Percentiles rank a stretch among this genome's conserved stretches.
Conservation (phyloP, 225 moss, liverwort and hornwort genomes). For the Pseudisothecium myosuroides region DNA sequence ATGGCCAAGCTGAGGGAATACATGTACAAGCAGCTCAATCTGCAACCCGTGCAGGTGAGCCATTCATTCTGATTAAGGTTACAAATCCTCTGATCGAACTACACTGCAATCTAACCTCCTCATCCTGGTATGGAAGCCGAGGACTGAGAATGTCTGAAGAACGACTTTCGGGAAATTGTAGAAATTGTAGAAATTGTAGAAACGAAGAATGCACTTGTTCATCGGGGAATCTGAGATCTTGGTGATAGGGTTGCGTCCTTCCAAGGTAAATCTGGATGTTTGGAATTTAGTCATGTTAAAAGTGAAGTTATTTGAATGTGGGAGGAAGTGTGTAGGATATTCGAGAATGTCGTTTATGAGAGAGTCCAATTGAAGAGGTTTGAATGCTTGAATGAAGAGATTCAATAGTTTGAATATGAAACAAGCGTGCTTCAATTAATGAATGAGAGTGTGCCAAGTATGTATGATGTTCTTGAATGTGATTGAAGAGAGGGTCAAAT, state of each 20-base stretch:
- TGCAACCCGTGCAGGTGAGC: constrained; percentile 3
- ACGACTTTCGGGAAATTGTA: not conserved
- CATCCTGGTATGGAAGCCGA: not conserved
- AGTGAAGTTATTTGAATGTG: no score
- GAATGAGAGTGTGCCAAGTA: not conserved
- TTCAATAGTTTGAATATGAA: not conserved
- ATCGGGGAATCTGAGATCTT: not conserved
- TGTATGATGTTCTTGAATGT: not conserved
- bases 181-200: not conserved
- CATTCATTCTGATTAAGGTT: not conserved
- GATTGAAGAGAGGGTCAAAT: not conserved
- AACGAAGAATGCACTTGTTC: not conserved
- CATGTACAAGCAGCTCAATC: not conserved
- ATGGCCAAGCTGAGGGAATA: not conserved
- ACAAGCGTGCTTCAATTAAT: not conserved
- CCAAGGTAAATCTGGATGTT: not conserved
- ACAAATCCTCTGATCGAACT: not conserved
- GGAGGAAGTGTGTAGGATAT: not conserved
- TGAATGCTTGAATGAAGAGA: not conserved
- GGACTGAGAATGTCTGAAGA: not conserved
- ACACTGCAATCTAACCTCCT: not conserved
- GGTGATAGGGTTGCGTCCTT: not conserved
- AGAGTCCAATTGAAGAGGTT: not conserved
- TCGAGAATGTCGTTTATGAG: not conserved
- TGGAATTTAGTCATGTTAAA: not conserved